Evolutionary conservation across 176 grass and related monocot genomes (phyloP).

Genomic region (Carex littledalei): DNA sequence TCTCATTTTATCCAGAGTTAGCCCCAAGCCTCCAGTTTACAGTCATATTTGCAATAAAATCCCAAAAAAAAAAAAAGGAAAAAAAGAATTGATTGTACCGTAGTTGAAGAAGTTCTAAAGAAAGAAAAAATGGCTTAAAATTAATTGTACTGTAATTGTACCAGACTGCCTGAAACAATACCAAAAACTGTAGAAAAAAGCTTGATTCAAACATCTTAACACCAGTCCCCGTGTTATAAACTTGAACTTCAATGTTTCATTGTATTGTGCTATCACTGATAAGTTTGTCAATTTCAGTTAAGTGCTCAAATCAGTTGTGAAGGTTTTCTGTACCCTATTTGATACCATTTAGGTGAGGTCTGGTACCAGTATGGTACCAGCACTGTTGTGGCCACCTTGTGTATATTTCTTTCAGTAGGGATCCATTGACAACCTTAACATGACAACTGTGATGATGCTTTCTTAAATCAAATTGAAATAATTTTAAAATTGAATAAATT

Average conservation of each 20-base stretch:
- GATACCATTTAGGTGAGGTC: not conserved
- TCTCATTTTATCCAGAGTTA: conserved; percentile 10
- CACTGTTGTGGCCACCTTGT: not conserved
- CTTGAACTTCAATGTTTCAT: not conserved
- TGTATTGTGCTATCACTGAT: not conserved
- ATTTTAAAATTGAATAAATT: not conserved
- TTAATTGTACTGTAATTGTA: not conserved
- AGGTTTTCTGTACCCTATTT: not conserved
- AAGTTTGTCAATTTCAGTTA: not conserved
- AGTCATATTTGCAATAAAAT: not conserved
- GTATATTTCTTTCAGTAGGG: not conserved
- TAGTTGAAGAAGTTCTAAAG: not conserved
- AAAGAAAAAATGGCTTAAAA: not conserved
- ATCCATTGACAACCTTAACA: not conserved
- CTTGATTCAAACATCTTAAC: conserved; percentile 1
- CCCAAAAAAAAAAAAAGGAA: not conserved
- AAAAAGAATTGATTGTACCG: not conserved
- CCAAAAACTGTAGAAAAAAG: not conserved
- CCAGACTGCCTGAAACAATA: not conserved
- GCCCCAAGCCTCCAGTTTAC: not conserved
- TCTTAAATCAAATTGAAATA: not conserved
- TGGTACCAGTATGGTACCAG: not conserved
- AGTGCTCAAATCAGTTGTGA: not conserved
- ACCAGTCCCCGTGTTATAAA: not conserved
- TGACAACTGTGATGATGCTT: not conserved